Conservation (phyloP, 225 moss, liverwort and hornwort species). For the Straminergon stramineum region DNA sequence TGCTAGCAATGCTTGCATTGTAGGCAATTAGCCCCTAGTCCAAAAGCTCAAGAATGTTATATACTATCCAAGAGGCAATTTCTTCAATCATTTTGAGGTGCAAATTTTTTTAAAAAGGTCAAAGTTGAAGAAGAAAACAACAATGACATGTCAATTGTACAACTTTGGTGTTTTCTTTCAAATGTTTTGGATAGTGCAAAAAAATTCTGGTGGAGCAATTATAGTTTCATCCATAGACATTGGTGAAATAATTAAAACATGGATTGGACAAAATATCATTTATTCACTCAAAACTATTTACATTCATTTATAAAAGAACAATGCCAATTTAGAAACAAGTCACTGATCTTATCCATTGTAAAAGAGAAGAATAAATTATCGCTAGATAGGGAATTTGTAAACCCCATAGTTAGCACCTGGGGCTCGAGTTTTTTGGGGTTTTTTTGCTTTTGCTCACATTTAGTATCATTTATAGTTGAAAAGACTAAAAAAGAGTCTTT, state of each 20-base stretch:
- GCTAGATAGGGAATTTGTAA: no score
- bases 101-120: neutral
- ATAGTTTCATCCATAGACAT: neutral
- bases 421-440: no score
- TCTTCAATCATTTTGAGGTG: neutral
- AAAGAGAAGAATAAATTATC: neutral
- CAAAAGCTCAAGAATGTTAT: neutral
- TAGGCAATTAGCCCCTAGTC: fast-evolving
- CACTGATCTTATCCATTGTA: neutral
- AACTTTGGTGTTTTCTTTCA: neutral
- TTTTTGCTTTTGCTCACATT: no score
- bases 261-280: neutral
- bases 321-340: neutral
- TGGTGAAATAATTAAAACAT: neutral
- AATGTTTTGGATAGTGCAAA: neutral
- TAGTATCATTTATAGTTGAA: no score
- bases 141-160: neutral
- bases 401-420: no score
- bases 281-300: neutral
- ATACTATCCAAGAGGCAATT: neutral
- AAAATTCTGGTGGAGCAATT: neutral
- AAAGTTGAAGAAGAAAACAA: neutral
- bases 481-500: no score
- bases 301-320: neutral
- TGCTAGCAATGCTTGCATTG: no score